These are phyloP conservation scores for Heimioporus sp. DNA, from an alignment of 768 basidiomycete species.

Conservation along the genomic window DNA sequence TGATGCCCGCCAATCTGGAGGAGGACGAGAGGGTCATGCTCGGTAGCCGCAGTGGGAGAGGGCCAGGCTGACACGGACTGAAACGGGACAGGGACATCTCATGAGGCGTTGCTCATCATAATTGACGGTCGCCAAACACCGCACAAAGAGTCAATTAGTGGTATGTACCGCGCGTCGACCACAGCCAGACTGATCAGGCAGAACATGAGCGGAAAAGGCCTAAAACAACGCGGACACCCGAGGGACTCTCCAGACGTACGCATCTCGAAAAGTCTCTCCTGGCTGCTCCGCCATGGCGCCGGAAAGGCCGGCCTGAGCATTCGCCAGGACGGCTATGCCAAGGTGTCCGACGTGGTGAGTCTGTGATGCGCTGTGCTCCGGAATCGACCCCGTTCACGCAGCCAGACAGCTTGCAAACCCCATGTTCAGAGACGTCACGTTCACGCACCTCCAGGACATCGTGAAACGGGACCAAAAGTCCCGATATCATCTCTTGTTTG, in stretches of 20 bases:
- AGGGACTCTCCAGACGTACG: constrained; percentile 67
- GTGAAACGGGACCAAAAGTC: constrained; percentile 68
- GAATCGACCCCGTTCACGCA: constrained; percentile 4
- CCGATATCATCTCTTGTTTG: constrained; percentile 57
- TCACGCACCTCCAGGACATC: constrained; percentile 54
- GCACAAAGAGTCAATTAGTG: too few species aligned
- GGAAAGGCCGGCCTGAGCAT: constrained; percentile 70
- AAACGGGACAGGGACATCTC: constrained; percentile 1
- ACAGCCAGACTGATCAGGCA: neutral
- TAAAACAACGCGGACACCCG: constrained; percentile 57
- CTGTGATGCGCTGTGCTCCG: neutral
- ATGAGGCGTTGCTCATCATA: constrained; percentile 3
- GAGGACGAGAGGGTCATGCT: constrained; percentile 31
- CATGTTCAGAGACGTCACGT: constrained; percentile 60
- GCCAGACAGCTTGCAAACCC: constrained; percentile 61
- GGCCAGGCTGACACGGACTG: neutral
- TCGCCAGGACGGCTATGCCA: constrained; percentile 82
- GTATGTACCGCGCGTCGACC: constrained; percentile 13
- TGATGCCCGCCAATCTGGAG: constrained; percentile 38
- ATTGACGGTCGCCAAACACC: too few species aligned
- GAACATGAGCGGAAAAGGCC: constrained; percentile 6
- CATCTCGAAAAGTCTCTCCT: constrained; percentile 84
- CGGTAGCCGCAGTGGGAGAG: neutral
- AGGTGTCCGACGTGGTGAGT: constrained; percentile 80
- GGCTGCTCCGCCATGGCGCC: constrained; percentile 90